Conservation (phyloP, 2,329 filamentous ascomycete genomes). For the Penicillium aurantiogriseum region DNA sequence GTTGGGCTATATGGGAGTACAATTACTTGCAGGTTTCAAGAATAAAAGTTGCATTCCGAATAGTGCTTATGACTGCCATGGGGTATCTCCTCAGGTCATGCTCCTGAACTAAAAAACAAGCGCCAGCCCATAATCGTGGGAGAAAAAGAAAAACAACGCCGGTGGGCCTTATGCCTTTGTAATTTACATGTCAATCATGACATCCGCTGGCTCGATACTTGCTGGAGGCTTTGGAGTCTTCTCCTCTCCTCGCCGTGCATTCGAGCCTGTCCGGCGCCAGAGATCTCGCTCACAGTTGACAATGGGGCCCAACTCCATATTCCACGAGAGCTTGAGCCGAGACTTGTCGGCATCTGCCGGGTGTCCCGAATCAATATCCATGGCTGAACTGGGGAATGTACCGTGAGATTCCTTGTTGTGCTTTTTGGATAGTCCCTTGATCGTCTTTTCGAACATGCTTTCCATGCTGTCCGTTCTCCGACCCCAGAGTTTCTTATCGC, state of each 20-base stretch:
- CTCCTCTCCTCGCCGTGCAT: slow-evolving; percentile 36
- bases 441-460: slow-evolving; percentile 56
- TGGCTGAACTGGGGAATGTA: slow-evolving; percentile 16
- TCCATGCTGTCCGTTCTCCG: slow-evolving; percentile 45
- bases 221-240: slow-evolving; percentile 29
- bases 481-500: slow-evolving; percentile 43
- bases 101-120: slow-evolving; percentile 18
- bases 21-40: slow-evolving; percentile 6
- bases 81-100: slow-evolving; percentile 36
- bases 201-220: slow-evolving; percentile 25
- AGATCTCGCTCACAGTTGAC: slow-evolving; percentile 62
- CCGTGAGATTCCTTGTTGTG: slow-evolving; percentile 34
- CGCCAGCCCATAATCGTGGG: slow-evolving; percentile 12
- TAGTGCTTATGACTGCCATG: slow-evolving; percentile 22
- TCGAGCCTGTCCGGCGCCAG: slow-evolving; percentile 52
- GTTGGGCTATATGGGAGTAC: slow-evolving; percentile 12
- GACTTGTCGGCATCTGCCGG: slow-evolving; percentile 28
- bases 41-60: slow-evolving; percentile 12
- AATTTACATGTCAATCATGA: slow-evolving; percentile 24
- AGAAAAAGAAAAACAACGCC: slow-evolving; percentile 11
- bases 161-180: slow-evolving; percentile 12
- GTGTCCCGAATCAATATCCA: slow-evolving; percentile 32
- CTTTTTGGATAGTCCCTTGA: slow-evolving; percentile 50
- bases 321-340: slow-evolving; percentile 29
- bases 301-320: slow-evolving; percentile 47